Evolutionary conservation across 768 basidiomycete genomes (phyloP).

Genomic region (Leucogyrophana mollusca): DNA sequence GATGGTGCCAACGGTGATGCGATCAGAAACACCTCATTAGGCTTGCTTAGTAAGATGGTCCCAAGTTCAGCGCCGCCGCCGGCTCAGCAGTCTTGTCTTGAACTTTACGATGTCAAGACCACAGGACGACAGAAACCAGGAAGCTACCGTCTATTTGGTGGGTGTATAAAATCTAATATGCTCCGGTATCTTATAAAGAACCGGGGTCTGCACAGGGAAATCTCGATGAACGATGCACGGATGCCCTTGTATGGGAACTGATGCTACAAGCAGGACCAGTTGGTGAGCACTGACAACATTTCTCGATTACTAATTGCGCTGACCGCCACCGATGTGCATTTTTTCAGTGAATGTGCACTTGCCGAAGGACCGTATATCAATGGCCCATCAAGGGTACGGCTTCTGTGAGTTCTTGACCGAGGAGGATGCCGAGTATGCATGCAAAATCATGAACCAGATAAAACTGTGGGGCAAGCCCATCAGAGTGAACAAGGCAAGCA

Average conservation of each 20-base stretch:
- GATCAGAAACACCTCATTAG: not conserved
- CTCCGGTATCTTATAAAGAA: not conserved
- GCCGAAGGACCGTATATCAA: slow-evolving; percentile 97
- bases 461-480: slow-evolving; percentile 99
- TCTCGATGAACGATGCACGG: slow-evolving; percentile 91
- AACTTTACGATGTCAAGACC: slow-evolving; percentile 40
- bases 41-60: not conserved
- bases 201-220: slow-evolving; percentile 80
- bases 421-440: slow-evolving; percentile 99
- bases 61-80: too few relatives aligned
- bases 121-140: slow-evolving; percentile 88
- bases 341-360: slow-evolving; percentile 90
- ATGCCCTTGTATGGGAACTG: slow-evolving; percentile 95
- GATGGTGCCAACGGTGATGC: not conserved
- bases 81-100: not conserved
- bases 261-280: slow-evolving; percentile 99
- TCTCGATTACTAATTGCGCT: too few relatives aligned
- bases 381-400: slow-evolving; percentile 98
- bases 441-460: slow-evolving; percentile 99
- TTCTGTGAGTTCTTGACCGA: slow-evolving; percentile 99
- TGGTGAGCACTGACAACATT: slow-evolving; percentile 69
- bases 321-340: not conserved
- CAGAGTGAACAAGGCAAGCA: slow-evolving; percentile 92
- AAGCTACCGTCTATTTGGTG: slow-evolving; percentile 87
- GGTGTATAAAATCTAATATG: slow-evolving; percentile 13